phyloP scores from a whole-genome alignment of 1,284 basidiomycete genomes.

The Trichosporon sp. region DNA sequence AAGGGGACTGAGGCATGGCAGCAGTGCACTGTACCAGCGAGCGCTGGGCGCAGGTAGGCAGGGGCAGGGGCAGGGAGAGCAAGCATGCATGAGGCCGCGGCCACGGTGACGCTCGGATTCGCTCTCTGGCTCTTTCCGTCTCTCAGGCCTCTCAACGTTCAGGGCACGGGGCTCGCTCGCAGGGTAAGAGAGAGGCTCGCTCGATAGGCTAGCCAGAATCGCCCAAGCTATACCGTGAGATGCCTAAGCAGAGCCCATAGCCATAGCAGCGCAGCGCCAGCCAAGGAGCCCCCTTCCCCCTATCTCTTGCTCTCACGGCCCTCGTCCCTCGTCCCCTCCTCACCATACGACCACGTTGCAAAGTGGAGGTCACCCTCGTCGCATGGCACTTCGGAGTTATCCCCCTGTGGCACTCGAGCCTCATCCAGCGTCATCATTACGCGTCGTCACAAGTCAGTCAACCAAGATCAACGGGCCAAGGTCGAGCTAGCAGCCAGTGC shows the following conservation, averaged over 20 bases:
- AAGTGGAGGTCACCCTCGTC: neutral
- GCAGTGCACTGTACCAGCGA: neutral
- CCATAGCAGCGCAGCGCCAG: neutral
- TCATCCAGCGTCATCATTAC: slow-evolving; percentile 4
- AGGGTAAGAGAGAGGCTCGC: no score
- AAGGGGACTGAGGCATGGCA: neutral
- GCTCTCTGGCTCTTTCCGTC: no score
- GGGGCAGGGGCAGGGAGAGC: no score
- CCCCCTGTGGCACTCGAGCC: slow-evolving; percentile 5
- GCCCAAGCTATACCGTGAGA: no score
- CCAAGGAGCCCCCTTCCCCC: neutral
- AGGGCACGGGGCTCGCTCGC: neutral
- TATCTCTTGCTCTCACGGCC: neutral
- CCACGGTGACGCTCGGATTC: slow-evolving; percentile 6
- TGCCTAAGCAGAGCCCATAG: no score
- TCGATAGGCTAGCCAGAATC: neutral
- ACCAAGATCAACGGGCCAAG: neutral
- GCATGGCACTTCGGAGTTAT: neutral
- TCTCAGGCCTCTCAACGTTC: neutral
- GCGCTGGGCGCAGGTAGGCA: no score
- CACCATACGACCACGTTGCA: neutral
- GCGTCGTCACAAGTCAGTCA: slow-evolving; percentile 8
- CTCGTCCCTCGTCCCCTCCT: neutral
- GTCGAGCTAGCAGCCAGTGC: neutral
- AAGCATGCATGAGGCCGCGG: neutral